Percentiles rank a stretch among this genome's conserved stretches.
Conservation (phyloP, 78 protist genomes). For the Diacronema lutheri region DNA sequence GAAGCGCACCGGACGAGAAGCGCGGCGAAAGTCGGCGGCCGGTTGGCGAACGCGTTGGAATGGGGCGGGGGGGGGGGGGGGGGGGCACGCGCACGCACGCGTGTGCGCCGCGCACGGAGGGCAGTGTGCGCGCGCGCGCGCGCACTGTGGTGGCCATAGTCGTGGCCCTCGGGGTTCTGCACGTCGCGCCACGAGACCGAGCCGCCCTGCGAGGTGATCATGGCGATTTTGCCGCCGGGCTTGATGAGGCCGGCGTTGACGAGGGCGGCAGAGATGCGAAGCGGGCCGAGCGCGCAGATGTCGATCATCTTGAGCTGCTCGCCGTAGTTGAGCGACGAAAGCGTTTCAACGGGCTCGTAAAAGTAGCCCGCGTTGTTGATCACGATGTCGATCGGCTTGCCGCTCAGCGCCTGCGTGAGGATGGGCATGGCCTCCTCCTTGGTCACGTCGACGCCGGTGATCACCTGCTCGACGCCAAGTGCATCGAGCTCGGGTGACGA, state of each 20-base stretch:
- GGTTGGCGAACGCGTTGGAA: too few species aligned
- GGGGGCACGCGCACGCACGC: too few species aligned
- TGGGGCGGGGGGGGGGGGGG: too few species aligned
- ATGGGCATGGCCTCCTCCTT: background rate
- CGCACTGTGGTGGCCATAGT: slow-evolving; percentile 4
- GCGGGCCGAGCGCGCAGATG: slow-evolving; percentile 40
- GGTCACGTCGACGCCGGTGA: slow-evolving; percentile 27
- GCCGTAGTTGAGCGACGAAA: background rate
- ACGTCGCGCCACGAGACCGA: slow-evolving; percentile 8
- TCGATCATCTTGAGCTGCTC: slow-evolving; percentile 30
- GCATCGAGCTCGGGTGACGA: slow-evolving; percentile 20
- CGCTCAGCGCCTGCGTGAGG: background rate
- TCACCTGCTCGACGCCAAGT: background rate
- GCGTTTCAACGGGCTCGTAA: slow-evolving; percentile 11
- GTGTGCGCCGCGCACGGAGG: too few species aligned
- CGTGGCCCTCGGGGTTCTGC: slow-evolving; percentile 18
- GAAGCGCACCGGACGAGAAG: too few species aligned
- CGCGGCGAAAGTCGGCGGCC: too few species aligned
- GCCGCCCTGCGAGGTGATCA: slow-evolving; percentile 27
- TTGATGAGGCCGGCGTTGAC: background rate
- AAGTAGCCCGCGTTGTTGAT: slow-evolving; percentile 48
- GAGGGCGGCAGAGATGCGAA: slow-evolving; percentile 8
- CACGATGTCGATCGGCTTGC: slow-evolving; percentile 16
- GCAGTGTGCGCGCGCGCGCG: too few species aligned
- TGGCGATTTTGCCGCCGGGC: background rate